A percentile compares a stretch with the other conserved stretches of the same genome.
These are phyloP conservation scores for Dactylella cylindrospora DNA, from an alignment of 2,329 filamentous ascomycete species.

Conservation along the genomic window DNA sequence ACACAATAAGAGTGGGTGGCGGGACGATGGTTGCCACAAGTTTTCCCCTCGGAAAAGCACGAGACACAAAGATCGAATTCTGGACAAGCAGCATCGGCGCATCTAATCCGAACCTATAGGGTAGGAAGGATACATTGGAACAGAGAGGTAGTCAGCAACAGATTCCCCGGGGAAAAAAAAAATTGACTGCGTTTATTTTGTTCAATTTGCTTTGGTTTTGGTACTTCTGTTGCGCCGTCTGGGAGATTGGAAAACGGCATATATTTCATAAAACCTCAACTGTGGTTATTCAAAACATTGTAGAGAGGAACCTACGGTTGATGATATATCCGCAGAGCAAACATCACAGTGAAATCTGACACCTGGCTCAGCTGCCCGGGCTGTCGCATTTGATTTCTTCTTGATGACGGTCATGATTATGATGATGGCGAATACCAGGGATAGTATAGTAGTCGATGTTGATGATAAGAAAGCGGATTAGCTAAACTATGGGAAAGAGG, in stretches of 20 bases:
- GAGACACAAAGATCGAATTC: constrained; percentile 97
- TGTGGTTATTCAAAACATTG: neutral
- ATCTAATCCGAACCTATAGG: constrained; percentile 83
- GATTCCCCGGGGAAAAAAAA: no score
- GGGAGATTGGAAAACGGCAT: no score
- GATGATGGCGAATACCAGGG: no score
- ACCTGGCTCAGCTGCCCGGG: constrained; percentile 73
- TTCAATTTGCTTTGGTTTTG: no score
- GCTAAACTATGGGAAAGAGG: no score
- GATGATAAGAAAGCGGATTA: no score
- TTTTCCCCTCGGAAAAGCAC: constrained; percentile 82
- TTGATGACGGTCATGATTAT: constrained; percentile 82
- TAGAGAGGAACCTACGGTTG: constrained; percentile 67
- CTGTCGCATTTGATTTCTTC: constrained; percentile 64
- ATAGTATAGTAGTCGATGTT: neutral
- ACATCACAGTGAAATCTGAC: constrained; percentile 98
- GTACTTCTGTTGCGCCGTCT: no score
- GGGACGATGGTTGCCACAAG: constrained; percentile 81
- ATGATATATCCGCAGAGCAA: constrained; percentile 94
- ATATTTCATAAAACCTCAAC: neutral
- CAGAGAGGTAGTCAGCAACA: neutral
- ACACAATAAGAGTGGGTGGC: constrained; percentile 84
- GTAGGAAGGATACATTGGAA: neutral
- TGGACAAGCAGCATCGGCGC: constrained; percentile 76
- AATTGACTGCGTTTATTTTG: no score